Percentiles rank a stretch among this genome's conserved stretches.
These are phyloP conservation scores for Jimgerdemannia lactiflua DNA, from an alignment of 192 early-diverging fungal species.

Conservation along the genomic window DNA sequence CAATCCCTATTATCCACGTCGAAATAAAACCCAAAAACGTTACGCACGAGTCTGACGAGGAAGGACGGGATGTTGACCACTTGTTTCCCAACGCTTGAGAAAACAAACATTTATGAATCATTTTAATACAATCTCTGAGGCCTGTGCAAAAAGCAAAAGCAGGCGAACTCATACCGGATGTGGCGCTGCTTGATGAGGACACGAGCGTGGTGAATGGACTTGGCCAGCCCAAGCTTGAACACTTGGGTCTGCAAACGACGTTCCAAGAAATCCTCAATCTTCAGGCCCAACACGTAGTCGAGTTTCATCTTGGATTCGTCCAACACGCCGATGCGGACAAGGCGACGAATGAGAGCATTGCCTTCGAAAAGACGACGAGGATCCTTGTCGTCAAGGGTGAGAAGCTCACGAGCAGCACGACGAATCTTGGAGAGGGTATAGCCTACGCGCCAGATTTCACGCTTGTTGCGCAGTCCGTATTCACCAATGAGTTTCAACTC, in stretches of 20 bases:
- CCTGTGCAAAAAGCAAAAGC: slow-evolving; percentile 18
- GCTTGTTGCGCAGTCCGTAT: slow-evolving; percentile 98
- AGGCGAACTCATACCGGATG: slow-evolving; percentile 62
- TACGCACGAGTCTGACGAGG: slow-evolving; percentile 80
- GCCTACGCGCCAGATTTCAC: slow-evolving; percentile 98
- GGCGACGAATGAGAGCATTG: slow-evolving; percentile 97
- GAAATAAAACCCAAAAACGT: too few relatives aligned
- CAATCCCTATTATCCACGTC: too few relatives aligned
- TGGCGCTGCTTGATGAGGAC: slow-evolving; percentile 98
- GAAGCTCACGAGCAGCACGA: slow-evolving; percentile 99
- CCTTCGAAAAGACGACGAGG: slow-evolving; percentile 98
- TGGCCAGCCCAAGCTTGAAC: slow-evolving; percentile 96
- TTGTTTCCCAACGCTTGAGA: slow-evolving; percentile 82
- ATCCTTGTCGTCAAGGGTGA: slow-evolving; percentile 95
- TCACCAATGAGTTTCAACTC: slow-evolving; percentile 94
- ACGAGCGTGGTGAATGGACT: slow-evolving; percentile 99
- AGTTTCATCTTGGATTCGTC: slow-evolving; percentile 97
- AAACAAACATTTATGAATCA: background rate
- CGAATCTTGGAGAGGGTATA: slow-evolving; percentile 98
- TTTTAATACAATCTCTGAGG: slow-evolving; percentile 11
- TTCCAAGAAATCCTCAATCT: slow-evolving; percentile 99
- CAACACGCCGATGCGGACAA: slow-evolving; percentile 98
- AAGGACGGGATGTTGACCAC: slow-evolving; percentile 96
- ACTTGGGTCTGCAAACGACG: slow-evolving; percentile 99
- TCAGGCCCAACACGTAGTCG: slow-evolving; percentile 98